Evolutionary conservation across 2,329 filamentous ascomycete genomes (phyloP).

Genomic region (Aspergillus arachidicola): DNA sequence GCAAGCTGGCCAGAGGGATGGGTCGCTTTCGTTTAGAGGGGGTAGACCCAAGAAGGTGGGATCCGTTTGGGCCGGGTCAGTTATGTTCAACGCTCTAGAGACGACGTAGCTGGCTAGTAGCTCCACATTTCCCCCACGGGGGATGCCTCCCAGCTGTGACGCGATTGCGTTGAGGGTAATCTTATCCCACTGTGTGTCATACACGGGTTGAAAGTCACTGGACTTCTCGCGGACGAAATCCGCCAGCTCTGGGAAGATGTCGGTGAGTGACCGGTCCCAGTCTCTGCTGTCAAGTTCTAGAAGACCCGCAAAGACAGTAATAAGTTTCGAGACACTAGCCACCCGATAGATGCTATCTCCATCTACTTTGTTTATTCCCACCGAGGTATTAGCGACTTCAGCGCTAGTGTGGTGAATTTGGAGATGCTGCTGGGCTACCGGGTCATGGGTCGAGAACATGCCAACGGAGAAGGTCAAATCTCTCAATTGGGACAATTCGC

Average conservation of each 20-base stretch:
- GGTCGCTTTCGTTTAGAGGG: slow-evolving; percentile 31
- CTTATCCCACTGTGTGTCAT: slow-evolving; percentile 49
- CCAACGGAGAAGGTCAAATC: slow-evolving; percentile 46
- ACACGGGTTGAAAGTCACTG: slow-evolving; percentile 31
- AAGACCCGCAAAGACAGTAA: slow-evolving; percentile 44
- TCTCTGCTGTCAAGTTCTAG: slow-evolving; percentile 35
- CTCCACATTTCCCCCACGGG: slow-evolving; percentile 16
- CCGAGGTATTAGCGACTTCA: slow-evolving; percentile 31
- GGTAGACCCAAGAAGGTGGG: slow-evolving; percentile 31
- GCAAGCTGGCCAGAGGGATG: slow-evolving; percentile 14
- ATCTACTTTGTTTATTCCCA: slow-evolving; percentile 41
- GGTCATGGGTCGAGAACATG: slow-evolving; percentile 43
- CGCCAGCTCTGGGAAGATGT: slow-evolving; percentile 47
- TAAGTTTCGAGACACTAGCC: slow-evolving; percentile 44
- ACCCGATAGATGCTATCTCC: slow-evolving; percentile 49
- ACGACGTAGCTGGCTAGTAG: not conserved
- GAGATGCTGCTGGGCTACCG: slow-evolving; percentile 26
- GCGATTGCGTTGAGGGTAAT: slow-evolving; percentile 52
- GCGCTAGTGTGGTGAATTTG: slow-evolving; percentile 42
- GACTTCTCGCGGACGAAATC: slow-evolving; percentile 24
- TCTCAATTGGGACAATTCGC: slow-evolving; percentile 18
- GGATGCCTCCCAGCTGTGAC: slow-evolving; percentile 50
- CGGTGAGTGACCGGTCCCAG: slow-evolving; percentile 50
- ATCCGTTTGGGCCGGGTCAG: not conserved
- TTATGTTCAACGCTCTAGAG: slow-evolving; percentile 27